Evolutionary conservation across 768 basidiomycete species (phyloP).

Genomic region (Trametes cingulata): DNA sequence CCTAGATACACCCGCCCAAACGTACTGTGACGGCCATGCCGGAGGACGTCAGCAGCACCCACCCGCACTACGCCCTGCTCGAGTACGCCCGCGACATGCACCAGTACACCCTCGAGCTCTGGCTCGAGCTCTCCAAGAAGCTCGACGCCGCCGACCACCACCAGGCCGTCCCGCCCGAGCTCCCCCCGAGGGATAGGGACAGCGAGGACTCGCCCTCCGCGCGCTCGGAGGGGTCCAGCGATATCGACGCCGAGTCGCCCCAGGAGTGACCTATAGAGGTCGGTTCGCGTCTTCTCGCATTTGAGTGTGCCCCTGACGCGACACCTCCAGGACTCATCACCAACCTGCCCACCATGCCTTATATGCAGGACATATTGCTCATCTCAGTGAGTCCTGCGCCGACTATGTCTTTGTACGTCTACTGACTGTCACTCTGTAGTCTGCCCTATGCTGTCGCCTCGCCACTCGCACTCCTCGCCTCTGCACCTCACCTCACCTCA

Average conservation of each 20-base stretch:
- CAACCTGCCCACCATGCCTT: background rate
- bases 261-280: slow-evolving; percentile 4
- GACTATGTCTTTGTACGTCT: background rate
- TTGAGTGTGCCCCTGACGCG: background rate
- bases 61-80: slow-evolving; percentile 17
- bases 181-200: background rate
- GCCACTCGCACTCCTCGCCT: background rate
- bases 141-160: background rate
- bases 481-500: too few relatives aligned
- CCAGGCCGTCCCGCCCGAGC: background rate
- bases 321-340: too few relatives aligned
- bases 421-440: background rate
- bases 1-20: too few relatives aligned
- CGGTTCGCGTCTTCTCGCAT: background rate
- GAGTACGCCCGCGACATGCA: slow-evolving; percentile 25
- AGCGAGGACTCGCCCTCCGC: background rate
- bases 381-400: background rate
- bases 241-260: slow-evolving; percentile 11
- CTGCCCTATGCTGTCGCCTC: background rate
- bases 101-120: slow-evolving; percentile 25
- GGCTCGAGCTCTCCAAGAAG: slow-evolving; percentile 17
- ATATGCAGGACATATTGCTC: background rate
- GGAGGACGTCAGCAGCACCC: background rate
- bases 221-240: background rate
- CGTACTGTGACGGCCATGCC: slow-evolving; percentile 2